Evolutionary conservation across 352 stramenopile genomes (phyloP).

Genomic region (Phytophthora europaea): DNA sequence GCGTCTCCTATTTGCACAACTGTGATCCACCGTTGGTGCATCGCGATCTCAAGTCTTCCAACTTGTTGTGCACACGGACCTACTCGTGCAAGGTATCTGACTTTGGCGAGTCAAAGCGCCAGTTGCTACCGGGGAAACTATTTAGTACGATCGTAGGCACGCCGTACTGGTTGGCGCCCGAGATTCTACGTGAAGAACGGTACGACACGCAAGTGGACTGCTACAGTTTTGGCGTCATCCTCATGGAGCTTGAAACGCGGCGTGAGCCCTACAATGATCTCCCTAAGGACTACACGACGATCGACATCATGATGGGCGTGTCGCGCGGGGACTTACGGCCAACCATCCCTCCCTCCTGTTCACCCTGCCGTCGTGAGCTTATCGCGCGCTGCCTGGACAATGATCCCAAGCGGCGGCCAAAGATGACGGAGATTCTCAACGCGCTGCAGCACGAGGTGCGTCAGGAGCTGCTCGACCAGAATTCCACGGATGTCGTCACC

Average conservation of each 20-base stretch:
- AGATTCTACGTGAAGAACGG: slow-evolving; percentile 84
- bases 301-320: slow-evolving; percentile 88
- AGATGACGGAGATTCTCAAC: slow-evolving; percentile 84
- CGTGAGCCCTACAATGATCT: slow-evolving; percentile 80
- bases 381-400: slow-evolving; percentile 74
- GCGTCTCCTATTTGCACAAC: slow-evolving; percentile 85
- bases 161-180: slow-evolving; percentile 87
- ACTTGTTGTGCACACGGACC: slow-evolving; percentile 77
- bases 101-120: slow-evolving; percentile 81
- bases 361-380: slow-evolving; percentile 64
- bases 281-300: slow-evolving; percentile 64
- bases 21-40: slow-evolving; percentile 83
- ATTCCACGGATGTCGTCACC: slow-evolving; percentile 64
- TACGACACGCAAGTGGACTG: slow-evolving; percentile 89
- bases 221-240: slow-evolving; percentile 91
- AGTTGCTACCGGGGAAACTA: slow-evolving; percentile 48
- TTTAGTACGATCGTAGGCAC: slow-evolving; percentile 87
- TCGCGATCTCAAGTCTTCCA: slow-evolving; percentile 86
- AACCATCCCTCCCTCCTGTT: slow-evolving; percentile 72
- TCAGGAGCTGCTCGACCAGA: slow-evolving; percentile 78
- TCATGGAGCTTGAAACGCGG: slow-evolving; percentile 85
- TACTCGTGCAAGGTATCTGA: slow-evolving; percentile 88
- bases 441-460: slow-evolving; percentile 80
- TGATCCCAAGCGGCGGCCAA: slow-evolving; percentile 66
- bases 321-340: slow-evolving; percentile 67